Evolutionary conservation across 2,329 filamentous ascomycete genomes (phyloP).

Genomic region (Chaetothyriales sp.): DNA sequence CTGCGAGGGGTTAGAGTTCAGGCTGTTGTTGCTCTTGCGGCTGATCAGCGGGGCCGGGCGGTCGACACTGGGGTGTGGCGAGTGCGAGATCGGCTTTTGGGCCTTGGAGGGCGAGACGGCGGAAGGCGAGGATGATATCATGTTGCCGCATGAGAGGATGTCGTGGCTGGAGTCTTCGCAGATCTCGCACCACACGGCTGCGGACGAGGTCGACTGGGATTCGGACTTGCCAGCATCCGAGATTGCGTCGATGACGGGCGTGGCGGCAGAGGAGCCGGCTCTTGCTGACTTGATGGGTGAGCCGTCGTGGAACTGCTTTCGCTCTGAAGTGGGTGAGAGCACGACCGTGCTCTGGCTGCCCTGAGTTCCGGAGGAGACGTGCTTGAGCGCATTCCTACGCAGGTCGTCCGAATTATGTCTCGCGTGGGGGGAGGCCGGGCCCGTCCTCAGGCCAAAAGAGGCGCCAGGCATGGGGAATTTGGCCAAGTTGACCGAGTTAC

Average conservation of each 20-base stretch:
- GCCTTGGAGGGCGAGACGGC: conserved; percentile 1
- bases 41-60: conserved; percentile 12
- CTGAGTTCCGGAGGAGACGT: conserved; percentile 9
- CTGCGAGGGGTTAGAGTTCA: conserved; percentile 1
- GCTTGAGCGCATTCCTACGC: conserved; percentile 16
- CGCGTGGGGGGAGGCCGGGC: background rate
- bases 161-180: conserved; percentile 87
- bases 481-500: conserved; percentile 23
- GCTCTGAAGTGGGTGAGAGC: conserved; percentile 2
- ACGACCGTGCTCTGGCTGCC: conserved; percentile 14
- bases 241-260: background rate
- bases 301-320: conserved; percentile 1
- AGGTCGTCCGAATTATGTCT: background rate
- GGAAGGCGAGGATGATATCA: conserved; percentile 38
- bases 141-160: conserved; percentile 83
- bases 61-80: background rate
- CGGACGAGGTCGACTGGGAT: conserved; percentile 46
- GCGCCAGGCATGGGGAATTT: conserved; percentile 13
- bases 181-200: conserved; percentile 72
- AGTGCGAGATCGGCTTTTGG: background rate
- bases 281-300: background rate
- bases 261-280: background rate
- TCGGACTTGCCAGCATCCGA: background rate
- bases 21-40: conserved; percentile 7
- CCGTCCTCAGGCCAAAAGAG: conserved; percentile 11